These are phyloP conservation scores for Colletotrichum filicis DNA, from an alignment of 2,329 filamentous ascomycete species.

Conservation along the genomic window DNA sequence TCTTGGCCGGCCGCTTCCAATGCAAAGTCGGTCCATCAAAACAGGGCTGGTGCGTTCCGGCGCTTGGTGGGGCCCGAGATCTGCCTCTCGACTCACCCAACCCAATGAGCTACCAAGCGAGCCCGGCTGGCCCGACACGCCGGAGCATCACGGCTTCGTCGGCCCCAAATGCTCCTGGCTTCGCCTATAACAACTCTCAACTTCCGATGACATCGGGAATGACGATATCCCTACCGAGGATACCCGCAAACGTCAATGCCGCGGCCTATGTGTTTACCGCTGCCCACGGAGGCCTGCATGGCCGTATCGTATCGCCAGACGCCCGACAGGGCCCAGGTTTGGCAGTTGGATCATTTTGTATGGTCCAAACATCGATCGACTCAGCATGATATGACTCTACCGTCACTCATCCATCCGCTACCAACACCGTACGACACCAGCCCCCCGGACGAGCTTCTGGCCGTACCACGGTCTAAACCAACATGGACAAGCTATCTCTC, in stretches of 20 bases:
- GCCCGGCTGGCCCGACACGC: constrained; percentile 15
- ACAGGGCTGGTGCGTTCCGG: constrained; percentile 31
- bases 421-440: constrained; percentile 1
- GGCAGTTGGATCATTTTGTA: constrained; percentile 18
- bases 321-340: constrained; percentile 8
- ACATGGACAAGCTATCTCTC: constrained; percentile 2
- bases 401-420: constrained; percentile 12
- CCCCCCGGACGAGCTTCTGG: constrained; percentile 3
- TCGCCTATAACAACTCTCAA: constrained; percentile 29
- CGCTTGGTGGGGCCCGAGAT: constrained; percentile 27
- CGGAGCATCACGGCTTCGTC: constrained; percentile 38
- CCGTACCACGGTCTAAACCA: background rate
- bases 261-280: constrained; percentile 20
- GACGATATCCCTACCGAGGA: constrained; percentile 24
- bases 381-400: constrained; percentile 29
- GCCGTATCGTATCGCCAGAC: background rate
- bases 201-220: constrained; percentile 21
- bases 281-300: background rate
- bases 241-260: constrained; percentile 26
- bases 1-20: constrained; percentile 21
- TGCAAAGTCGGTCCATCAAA: constrained; percentile 31
- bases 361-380: constrained; percentile 15
- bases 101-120: constrained; percentile 23
- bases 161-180: constrained; percentile 32
- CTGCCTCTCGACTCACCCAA: constrained; percentile 26